Percentiles rank a stretch among this genome's conserved stretches.
phyloP scores from a whole-genome alignment of 805 yeast genomes.

The Kodamaea jinghongensis region DNA sequence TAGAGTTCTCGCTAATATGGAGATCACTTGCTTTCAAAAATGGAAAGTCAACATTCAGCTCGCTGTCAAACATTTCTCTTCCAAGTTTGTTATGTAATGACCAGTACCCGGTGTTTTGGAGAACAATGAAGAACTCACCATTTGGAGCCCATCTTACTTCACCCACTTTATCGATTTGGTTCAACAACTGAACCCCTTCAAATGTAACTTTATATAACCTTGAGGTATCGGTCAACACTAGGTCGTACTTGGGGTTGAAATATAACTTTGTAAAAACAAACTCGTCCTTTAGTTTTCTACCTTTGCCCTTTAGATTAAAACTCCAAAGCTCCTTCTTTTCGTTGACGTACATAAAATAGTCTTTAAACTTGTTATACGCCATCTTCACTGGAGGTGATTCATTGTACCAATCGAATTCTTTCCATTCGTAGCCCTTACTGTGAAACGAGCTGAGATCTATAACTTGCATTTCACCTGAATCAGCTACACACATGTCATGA shows the following conservation, averaged over 20 bases:
- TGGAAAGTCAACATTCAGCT: conserved; percentile 7
- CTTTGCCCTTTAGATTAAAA: conserved; percentile 10
- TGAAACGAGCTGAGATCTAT: conserved; percentile 32
- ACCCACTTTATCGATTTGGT: background rate
- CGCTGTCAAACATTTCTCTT: conserved; percentile 25
- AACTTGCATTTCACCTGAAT: conserved; percentile 24
- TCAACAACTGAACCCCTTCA: background rate
- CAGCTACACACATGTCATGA: conserved; percentile 19
- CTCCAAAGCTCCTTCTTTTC: conserved; percentile 26
- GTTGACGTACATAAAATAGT: conserved; percentile 30
- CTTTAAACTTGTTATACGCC: conserved; percentile 24
- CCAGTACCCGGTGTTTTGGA: conserved; percentile 26
- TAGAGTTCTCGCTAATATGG: conserved; percentile 26
- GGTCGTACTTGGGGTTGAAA: conserved; percentile 21
- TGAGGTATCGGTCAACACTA: conserved; percentile 13
- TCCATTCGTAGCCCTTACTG: conserved; percentile 24
- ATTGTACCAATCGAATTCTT: conserved; percentile 31
- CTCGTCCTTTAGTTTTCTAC: conserved; percentile 9
- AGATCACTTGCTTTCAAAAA: conserved; percentile 26
- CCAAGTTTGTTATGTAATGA: conserved; percentile 35
- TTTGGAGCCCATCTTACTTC: conserved; percentile 31
- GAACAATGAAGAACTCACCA: conserved; percentile 31
- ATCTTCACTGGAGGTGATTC: conserved; percentile 17
- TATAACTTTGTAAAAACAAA: conserved; percentile 12
- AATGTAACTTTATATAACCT: background rate